phyloP scores from a whole-genome alignment of 2,329 filamentous ascomycete genomes.

The Fusarium penzigii region DNA sequence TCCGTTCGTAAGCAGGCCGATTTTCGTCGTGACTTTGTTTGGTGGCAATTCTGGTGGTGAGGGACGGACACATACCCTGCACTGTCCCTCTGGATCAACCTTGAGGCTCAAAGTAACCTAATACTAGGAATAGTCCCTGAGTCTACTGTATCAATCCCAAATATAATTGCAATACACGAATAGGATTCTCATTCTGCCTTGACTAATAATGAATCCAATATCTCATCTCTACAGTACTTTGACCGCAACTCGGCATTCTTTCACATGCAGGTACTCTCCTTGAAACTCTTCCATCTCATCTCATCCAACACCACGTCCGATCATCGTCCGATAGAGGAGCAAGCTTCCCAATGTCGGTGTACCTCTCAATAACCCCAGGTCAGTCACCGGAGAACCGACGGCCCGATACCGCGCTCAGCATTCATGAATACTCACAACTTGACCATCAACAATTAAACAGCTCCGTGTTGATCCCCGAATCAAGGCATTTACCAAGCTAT shows the following conservation, averaged over 20 bases:
- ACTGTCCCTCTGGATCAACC: not conserved
- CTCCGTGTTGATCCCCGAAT: too few species aligned
- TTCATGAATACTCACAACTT: not conserved
- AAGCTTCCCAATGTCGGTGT: constrained; percentile 2
- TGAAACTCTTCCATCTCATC: not conserved
- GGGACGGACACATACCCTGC: not conserved
- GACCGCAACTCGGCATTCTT: not conserved
- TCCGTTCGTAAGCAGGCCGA: constrained; percentile 8
- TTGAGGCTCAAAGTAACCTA: too few species aligned
- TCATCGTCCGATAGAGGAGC: constrained; percentile 7
- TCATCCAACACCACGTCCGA: constrained; percentile 7
- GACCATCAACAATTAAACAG: too few species aligned
- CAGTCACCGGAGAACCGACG: constrained; percentile 3
- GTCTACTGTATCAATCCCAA: too few species aligned
- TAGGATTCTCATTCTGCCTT: not conserved
- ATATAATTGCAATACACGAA: not conserved
- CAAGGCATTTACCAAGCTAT: too few species aligned
- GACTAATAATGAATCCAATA: not conserved
- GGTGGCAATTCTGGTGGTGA: not conserved
- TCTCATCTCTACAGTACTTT: not conserved
- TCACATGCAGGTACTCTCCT: not conserved
- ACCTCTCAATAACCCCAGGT: not conserved
- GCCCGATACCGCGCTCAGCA: not conserved
- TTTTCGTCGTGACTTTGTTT: constrained; percentile 5
- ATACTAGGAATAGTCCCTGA: too few species aligned